Evolutionary conservation across 129 eudicot genomes (phyloP), one percentile per base, ranked within the genome.

Genomic region (Artemisia argyi): DNA sequence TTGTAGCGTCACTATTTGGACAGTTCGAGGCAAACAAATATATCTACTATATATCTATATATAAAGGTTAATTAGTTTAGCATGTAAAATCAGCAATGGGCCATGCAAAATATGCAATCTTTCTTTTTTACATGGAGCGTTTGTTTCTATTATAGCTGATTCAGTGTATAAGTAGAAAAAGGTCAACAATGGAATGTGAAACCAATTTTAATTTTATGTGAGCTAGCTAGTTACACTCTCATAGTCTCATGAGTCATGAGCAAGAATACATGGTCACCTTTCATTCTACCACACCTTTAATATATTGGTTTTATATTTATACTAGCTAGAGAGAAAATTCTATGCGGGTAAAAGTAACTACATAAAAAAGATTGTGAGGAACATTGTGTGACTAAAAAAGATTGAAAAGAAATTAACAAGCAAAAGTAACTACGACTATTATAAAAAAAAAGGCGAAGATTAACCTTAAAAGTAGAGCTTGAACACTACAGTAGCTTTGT

Each of bases 181-280:
- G 62, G 62, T 57, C 28, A 57, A 57, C 14, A n/a, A 57, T n/a
- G 62, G 62, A 57, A 57, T 2, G 13, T 57, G 62, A 18, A 16
- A 17, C 62, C 20, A 19, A 30, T 18, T 56, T 32, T n/a, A 35
- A 0, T 18, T 22, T 8, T 24, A 57, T 19, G 62, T 19, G 14
- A 57, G 22, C 22, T 20, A 57, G 22, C 22, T 20, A 20, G 26
- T 57, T 19, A 16, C 5, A 13, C 9, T 52, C 16, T 15, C n/a
- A 52, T 6, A 13, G 2, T 52, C 16, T 15, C n/a, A 52, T 6
- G 17, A 50, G 5, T 49, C 35, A 30, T 55, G 26, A 16, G 3
- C 12, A 17, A 55, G 10, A 55, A 14, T 9, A 7, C 10, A 5
- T 55, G 19, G 18, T 17, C 60, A 14, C 2, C 19, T 54, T 54